Base-by-base conservation (phyloP, 345 rosid species). In the Aethionema arabicum region DNA sequence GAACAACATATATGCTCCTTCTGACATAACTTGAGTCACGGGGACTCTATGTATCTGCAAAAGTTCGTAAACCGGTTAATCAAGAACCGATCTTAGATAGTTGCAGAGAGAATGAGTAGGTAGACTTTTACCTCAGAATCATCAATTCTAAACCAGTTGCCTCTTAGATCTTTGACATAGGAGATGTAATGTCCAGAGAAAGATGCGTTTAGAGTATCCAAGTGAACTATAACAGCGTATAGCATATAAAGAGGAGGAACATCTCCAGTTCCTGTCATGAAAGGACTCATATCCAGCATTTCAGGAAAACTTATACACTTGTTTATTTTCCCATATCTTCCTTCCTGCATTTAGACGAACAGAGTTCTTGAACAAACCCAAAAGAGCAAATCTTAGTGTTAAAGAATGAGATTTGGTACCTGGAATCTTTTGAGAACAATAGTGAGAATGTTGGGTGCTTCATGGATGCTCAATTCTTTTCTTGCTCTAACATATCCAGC, bases 1-100 rank as follows among this genome's bases (percentile, higher is more conserved):
- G 73, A 89, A 89, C 75, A 89, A 75, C 62, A 89, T 89, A 66
- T 89, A 89, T 54, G 93, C 96, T 67, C 88, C 96, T 77, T 89
- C 96, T 7, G 90, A 89, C 96, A 89, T 89, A 74, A 89, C 96
- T 71, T 86, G 91, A 75, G 83, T 78, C 78, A 78, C 78, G 44
- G 86, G 74, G 61, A 89, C 93, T 32, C 72, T 83, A 76, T 67
- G 83, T 61, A 86, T 85, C 96, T 89, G 80, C 53, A 38, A 52
- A 43, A 38, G 39, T 63, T 56, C 10, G 35, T 45, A 32, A 27
- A 35, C 63, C 2, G 45, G 27, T 21, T 8, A 40, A 40, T 4
- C 44, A 8, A 40, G n/a, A 40, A 8, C 2, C 4, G 5, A 6
- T 6, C 56, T 48, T 16, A 27, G 43, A 21, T 43, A 1, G 11